These are phyloP conservation scores for Salvia hispanica DNA, from an alignment of 257 asterid genomes.

Conservation along the genomic window DNA sequence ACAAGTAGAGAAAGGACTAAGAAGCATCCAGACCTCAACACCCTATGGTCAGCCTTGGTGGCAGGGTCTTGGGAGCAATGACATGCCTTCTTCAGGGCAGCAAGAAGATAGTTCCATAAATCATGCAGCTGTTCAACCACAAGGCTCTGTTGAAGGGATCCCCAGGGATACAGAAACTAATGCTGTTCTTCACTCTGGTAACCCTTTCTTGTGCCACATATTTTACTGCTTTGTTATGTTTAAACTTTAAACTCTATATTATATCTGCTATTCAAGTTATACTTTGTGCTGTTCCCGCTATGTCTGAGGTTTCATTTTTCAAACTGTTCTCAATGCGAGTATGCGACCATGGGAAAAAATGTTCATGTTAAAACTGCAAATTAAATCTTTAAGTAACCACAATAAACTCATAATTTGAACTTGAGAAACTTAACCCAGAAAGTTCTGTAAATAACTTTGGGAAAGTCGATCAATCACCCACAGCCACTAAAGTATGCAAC, in stretches of 20 bases:
- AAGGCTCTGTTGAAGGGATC: slow-evolving; percentile 41
- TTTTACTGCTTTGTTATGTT: neutral
- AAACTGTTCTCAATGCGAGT: neutral
- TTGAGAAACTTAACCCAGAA: neutral
- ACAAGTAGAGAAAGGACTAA: slow-evolving; percentile 49
- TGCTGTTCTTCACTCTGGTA: slow-evolving; percentile 53
- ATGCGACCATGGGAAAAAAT: neutral
- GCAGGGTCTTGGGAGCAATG: slow-evolving; percentile 59
- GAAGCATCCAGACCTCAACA: slow-evolving; percentile 43
- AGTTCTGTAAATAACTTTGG: neutral
- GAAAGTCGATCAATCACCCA: neutral
- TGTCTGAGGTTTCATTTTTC: slow-evolving; percentile 1
- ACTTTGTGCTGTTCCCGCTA: slow-evolving; percentile 10
- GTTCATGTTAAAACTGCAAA: neutral
- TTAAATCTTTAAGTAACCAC: neutral
- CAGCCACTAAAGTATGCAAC: neutral
- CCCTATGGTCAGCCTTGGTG: slow-evolving; percentile 69
- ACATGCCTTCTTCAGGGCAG: slow-evolving; percentile 47
- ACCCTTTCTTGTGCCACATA: slow-evolving; percentile 19
- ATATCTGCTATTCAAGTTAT: neutral
- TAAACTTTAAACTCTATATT: neutral
- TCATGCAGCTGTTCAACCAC: slow-evolving; percentile 34
- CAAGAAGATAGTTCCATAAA: slow-evolving; percentile 38
- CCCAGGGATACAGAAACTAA: slow-evolving; percentile 38
- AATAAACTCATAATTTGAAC: neutral